Percentiles rank a stretch among this genome's conserved stretches.
phyloP scores from a whole-genome alignment of 78 protist species.

The Trichosphaerium sp. region DNA sequence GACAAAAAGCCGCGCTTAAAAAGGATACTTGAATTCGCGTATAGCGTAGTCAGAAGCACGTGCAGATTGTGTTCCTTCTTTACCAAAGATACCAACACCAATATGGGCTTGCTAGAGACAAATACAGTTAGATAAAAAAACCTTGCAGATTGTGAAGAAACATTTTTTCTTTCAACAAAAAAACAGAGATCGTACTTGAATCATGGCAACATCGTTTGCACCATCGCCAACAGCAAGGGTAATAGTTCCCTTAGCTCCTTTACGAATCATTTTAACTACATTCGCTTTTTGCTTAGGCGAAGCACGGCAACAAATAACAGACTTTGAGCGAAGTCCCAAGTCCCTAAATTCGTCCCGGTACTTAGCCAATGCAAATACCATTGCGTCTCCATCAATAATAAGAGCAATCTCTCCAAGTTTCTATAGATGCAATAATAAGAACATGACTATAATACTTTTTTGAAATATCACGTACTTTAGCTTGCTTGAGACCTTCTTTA shows the following conservation, averaged over 20 bases:
- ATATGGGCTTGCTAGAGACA: slow-evolving; percentile 22
- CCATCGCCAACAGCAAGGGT: slow-evolving; percentile 86
- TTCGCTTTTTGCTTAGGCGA: slow-evolving; percentile 76
- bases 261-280: slow-evolving; percentile 43
- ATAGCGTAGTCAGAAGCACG: slow-evolving; percentile 59
- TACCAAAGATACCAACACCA: slow-evolving; percentile 60
- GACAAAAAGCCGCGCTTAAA: too few relatives aligned
- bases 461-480: too few relatives aligned
- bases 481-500: not conserved
- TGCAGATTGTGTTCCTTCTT: slow-evolving; percentile 49
- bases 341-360: slow-evolving; percentile 33
- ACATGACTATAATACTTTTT: too few relatives aligned
- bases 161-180: slow-evolving; percentile 15
- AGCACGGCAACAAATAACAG: slow-evolving; percentile 79
- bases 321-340: slow-evolving; percentile 41
- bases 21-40: slow-evolving; percentile 21
- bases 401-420: slow-evolving; percentile 19
- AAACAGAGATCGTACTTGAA: slow-evolving; percentile 33
- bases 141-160: not conserved
- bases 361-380: slow-evolving; percentile 25
- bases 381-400: slow-evolving; percentile 40
- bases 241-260: slow-evolving; percentile 15
- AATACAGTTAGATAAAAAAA: not conserved
- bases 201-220: slow-evolving; percentile 88
- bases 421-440: too few relatives aligned